Evolutionary conservation across 169 alveolate species (phyloP), one percentile per base, ranked within the genome.

Genomic region (Plasmodium relictum): DNA sequence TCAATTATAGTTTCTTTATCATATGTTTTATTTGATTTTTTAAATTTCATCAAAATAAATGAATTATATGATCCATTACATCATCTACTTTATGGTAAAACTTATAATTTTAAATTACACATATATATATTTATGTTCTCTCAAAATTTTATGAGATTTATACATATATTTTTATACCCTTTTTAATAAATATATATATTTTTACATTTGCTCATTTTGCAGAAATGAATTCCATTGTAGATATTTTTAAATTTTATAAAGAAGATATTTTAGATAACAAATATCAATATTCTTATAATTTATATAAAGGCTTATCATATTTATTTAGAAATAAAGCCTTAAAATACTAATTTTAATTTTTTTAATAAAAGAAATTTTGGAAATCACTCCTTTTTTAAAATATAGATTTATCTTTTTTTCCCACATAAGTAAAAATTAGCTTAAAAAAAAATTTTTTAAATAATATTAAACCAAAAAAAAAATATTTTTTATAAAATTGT

Each of bases 221-320:
- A 76, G 89, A 76, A 76, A 76, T 76, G 89, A 76, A 76, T 76
- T 76, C 89, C 70, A 76, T 76, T 76, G 89, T 76, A 56, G 89
- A 76, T 42, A 76, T 76, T 63, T 76, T 76, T 76, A 76, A 76
- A 65, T 76, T 76, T 76, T 76, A 76, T 76, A 76, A 76, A 48
- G 89, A 76, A 62, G 89, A 76, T 62, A 76, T 76, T 31, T 76
- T 76, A 65, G 89, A 76, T 70, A 76, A 76, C 76, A 76, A 76
- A 58, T 76, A 76, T 76, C 89, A 76, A 68, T 76, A 76, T 56
- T 76, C 89, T 12, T 76, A 76, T 62, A 76, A 76, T 54, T 65
- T 76, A 76, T 76, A 76, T 63, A 76, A 76, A 52, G 89, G 89
- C 59, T 42, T 76, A 76, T 76, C 89, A 22, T 76, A 76, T 48